Base-by-base conservation (phyloP, 345 rosid species). In the Firmiana major region DNA sequence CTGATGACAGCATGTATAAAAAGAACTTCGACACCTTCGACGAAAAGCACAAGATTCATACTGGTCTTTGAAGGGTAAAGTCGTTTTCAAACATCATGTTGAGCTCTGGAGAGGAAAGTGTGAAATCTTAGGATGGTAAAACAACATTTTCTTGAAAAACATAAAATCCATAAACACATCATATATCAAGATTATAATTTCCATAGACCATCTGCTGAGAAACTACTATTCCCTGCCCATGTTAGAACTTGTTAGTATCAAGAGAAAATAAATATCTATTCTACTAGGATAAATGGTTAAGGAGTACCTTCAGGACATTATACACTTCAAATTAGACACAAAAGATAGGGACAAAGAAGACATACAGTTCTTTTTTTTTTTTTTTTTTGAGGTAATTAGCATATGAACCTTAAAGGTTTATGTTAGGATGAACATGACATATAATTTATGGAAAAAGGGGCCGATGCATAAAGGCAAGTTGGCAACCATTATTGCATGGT, bases 101-200 rank as follows among this genome's bases (percentile, higher is more conserved):
- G 75, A 55, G 63, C 53, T 22, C 81, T 79, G 75, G 63, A 75
- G 59, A 75, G 59, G 71, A 74, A 73, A 73, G 75, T 34, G 54
- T 15, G 53, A 74, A 66, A 46, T 46, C 71, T 73, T 21, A 65
- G 74, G 38, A 57, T 31, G 31, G 22, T 64, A 55, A 73, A 79
- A 45, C 73, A 15, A 45, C 17, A 3, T 48, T 24, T 19, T 73
- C 42, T 59, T 19, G n/a, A 58, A 17, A 79, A 24, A 67, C 6
- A 38, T 24, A 58, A 74, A 74, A 57, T 63, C 13, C n/a, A 45
- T 12, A 67, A 74, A 75, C 22, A 34, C 26, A 68, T 45, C 12
- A 46, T 22, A 46, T 45, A 24, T 22, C 38, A 68, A 68, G 72
- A 45, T 68, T 68, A n/a, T 13, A 45, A 43, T 42, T 26, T 66